These are phyloP conservation scores for Penicillium corylophilum DNA, from an alignment of 2,329 filamentous ascomycete genomes.

Conservation along the genomic window DNA sequence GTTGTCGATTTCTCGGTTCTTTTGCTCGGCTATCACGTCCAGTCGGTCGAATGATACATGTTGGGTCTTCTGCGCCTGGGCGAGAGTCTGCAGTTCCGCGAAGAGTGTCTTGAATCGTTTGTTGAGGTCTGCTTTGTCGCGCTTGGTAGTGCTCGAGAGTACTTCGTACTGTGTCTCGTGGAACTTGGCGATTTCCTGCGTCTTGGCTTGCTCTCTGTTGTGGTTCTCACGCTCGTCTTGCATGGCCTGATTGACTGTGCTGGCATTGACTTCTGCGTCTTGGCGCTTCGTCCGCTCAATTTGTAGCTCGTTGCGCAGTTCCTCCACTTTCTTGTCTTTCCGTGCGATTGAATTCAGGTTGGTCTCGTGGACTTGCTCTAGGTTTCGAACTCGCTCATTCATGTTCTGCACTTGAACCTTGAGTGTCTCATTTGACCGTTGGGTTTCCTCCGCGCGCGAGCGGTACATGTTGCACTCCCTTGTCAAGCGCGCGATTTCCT, in stretches of 20 bases:
- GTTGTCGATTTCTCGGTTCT: constrained; percentile 44
- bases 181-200: constrained; percentile 41
- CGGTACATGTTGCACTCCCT: constrained; percentile 48
- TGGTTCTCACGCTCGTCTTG: constrained; percentile 42
- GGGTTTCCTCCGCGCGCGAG: constrained; percentile 48
- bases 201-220: constrained; percentile 38
- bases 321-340: constrained; percentile 50
- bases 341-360: constrained; percentile 47
- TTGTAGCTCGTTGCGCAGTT: constrained; percentile 43
- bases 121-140: constrained; percentile 43
- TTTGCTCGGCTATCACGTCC: constrained; percentile 48
- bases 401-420: constrained; percentile 47
- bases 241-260: constrained; percentile 38
- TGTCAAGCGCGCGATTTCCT: constrained; percentile 50
- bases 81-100: constrained; percentile 35
- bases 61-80: constrained; percentile 37
- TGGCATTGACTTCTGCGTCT: constrained; percentile 42
- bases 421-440: constrained; percentile 47
- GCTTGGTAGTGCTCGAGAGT: constrained; percentile 39
- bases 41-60: constrained; percentile 40
- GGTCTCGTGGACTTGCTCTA: constrained; percentile 48
- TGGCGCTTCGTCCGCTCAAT: constrained; percentile 43
- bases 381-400: constrained; percentile 46
- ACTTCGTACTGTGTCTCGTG: constrained; percentile 46
- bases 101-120: constrained; percentile 39